Evolutionary conservation across 2,329 filamentous ascomycete genomes (phyloP), one percentile per base, ranked within the genome.

Genomic region (Celoporthe dispersa): DNA sequence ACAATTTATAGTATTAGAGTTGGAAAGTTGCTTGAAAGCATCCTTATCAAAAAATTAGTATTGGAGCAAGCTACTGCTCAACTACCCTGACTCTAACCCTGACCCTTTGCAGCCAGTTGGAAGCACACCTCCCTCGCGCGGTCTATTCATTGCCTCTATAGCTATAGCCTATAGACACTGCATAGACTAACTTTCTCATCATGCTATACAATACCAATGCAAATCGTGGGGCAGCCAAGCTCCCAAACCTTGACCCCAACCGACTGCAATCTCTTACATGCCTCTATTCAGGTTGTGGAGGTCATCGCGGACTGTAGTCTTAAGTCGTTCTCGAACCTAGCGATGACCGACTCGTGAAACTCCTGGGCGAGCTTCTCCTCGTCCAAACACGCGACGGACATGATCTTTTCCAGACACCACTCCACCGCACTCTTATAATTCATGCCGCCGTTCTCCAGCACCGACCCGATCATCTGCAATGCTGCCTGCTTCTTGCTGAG

Each of bases 361-460:
- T 67, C 65, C 39, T 67, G 55, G 11, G 33, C 55, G 9, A 67
- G n/a, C 19, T 51, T 51, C 37, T 67, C 53, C 28, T 67, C 65
- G 55, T 67, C 65, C 28, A 67, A 53, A 31, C 65, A 61, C 7
- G 55, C 53, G 41, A 28, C 55, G 22, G 6, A 67, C 25, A 67
- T 31, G 8, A 67, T 51, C 6, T 53, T 67, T 33, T 33, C 35
- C 19, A 67, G 65, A 28, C 65, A 67, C 65, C 65, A 60, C 61
- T 60, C 33, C 22, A 67, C 65, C 1, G 37, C 55, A 61, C 41
- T 35, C 9, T 55, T 53, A 35, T 67, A 67, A 9, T 61, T 67
- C 35, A 60, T 48, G 19, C 65, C 65, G 37, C 65, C 65, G 2
- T 67, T 60, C 37, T 67, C 65, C 22, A 67, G 19, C 11, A 67